Evolutionary conservation across 257 asterid species (phyloP), one percentile per base, ranked within the genome.

Genomic region (Galeopsis tetrahit): DNA sequence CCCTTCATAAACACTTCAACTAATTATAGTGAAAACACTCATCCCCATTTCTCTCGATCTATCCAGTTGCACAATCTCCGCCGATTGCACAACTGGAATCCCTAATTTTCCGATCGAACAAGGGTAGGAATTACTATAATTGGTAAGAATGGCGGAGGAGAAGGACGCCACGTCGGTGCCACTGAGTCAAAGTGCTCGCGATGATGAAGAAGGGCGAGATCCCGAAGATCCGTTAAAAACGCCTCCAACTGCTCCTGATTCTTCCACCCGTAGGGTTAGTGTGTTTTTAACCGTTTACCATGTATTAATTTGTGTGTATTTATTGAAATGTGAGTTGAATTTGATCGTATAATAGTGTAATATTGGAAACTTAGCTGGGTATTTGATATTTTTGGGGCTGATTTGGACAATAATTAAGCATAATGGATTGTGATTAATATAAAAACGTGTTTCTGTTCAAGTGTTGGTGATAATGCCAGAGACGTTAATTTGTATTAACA

Each of bases 151-250:
- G 97, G 91, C 95, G 78, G 93, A 89, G 71, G 97, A 89, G 76
- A 92, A 88, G 78, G 97, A 89, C 66, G 85, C 96, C 72, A 89
- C 96, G 69, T 89, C 92, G 42, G 82, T 88, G 62, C 97, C 97
- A 31, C 93, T 92, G 71, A 90, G 95, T 85, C 97, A 88, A 86
- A 80, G 75, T 38, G 69, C 67, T 43, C 81, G 84, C 79, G 86
- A 80, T 55, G 86, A 79, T 55, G 95, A 84, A 74, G 86, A 77
- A 49, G 85, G 81, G 72, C 76, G 75, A 82, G 97, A 92, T 84
- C 92, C 85, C 71, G 96, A 88, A 77, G 90, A 84, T 79, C 85
- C 97, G n/a, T 75, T 80, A 58, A 92, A 92, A 86, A 80, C 96
- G 74, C 73, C 93, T 57, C 87, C 95, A 10, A 43, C 65, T 79